These are phyloP conservation scores for Triticum timopheevii DNA, from an alignment of 176 grass and related monocot genomes.

Conservation along the genomic window DNA sequence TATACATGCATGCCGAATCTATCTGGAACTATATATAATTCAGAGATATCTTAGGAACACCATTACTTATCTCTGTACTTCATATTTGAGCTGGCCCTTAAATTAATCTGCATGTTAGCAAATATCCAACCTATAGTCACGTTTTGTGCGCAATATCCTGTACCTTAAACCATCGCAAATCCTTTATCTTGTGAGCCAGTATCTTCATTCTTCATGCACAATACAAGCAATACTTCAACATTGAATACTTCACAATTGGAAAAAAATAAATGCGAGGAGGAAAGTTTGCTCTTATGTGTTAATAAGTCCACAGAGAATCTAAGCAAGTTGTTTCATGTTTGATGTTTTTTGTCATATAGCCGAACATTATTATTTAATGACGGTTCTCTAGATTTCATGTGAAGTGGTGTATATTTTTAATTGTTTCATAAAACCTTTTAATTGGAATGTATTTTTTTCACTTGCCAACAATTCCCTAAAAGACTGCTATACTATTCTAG, in stretches of 20 bases:
- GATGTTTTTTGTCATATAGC: neutral
- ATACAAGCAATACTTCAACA: neutral
- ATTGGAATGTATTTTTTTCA: neutral
- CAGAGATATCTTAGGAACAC: neutral
- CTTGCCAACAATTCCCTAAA: constrained; percentile 15
- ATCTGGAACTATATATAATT: neutral
- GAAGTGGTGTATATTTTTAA: constrained; percentile 2
- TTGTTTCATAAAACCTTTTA: neutral
- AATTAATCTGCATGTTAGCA: neutral
- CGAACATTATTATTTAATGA: constrained; percentile 16
- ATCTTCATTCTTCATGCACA: constrained; percentile 4
- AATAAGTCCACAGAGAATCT: neutral
- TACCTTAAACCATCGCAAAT: neutral
- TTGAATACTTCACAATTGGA: neutral
- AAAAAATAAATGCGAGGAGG: neutral
- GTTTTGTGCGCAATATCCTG: neutral
- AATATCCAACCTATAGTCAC: neutral
- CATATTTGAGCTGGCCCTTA: neutral
- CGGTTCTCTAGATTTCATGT: neutral
- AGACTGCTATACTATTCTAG: constrained; percentile 45
- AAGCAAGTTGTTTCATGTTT: neutral
- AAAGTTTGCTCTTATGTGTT: neutral
- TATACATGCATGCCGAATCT: neutral
- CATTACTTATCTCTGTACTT: neutral
- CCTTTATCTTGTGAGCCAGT: neutral